phyloP scores from a whole-genome alignment of 1,284 basidiomycete species.

The Ceratobasidium sp. region DNA sequence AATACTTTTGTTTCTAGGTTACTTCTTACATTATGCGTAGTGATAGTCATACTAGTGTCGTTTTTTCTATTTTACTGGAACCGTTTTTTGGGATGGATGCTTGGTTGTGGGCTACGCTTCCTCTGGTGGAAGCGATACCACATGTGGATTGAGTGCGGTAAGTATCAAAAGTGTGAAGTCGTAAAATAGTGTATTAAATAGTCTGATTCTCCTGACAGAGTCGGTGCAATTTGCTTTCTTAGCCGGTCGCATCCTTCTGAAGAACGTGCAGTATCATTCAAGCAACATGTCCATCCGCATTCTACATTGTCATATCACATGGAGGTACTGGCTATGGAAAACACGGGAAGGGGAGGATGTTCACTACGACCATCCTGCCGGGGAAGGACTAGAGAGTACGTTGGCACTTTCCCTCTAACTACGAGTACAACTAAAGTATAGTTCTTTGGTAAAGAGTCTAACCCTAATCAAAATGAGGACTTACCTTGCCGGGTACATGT shows the following conservation, averaged over 20 bases:
- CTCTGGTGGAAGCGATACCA: constrained; percentile 76
- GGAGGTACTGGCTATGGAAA: constrained; percentile 90
- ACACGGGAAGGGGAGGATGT: constrained; percentile 75
- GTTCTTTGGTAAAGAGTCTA: constrained; percentile 13
- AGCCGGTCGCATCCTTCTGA: constrained; percentile 84
- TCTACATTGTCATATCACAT: constrained; percentile 84
- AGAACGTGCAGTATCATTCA: constrained; percentile 87
- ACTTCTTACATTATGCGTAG: constrained; percentile 76
- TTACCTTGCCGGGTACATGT: constrained; percentile 81
- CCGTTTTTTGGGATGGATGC: constrained; percentile 75
- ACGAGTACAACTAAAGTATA: not conserved
- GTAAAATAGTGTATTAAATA: not conserved
- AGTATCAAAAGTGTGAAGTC: constrained; percentile 49
- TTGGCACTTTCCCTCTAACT: not conserved
- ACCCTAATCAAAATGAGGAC: constrained; percentile 51
- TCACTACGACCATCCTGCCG: constrained; percentile 63
- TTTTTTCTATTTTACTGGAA: constrained; percentile 93
- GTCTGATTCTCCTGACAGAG: constrained; percentile 58
- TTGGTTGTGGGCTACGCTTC: constrained; percentile 70
- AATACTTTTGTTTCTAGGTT: constrained; percentile 51
- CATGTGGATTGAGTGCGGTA: constrained; percentile 81
- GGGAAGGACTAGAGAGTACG: constrained; percentile 61
- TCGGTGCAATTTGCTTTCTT: constrained; percentile 92
- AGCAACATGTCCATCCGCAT: constrained; percentile 88
- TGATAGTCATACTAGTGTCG: constrained; percentile 74